These are phyloP conservation scores for Geum urbanum DNA, from an alignment of 306 rosid species.

Conservation along the genomic window DNA sequence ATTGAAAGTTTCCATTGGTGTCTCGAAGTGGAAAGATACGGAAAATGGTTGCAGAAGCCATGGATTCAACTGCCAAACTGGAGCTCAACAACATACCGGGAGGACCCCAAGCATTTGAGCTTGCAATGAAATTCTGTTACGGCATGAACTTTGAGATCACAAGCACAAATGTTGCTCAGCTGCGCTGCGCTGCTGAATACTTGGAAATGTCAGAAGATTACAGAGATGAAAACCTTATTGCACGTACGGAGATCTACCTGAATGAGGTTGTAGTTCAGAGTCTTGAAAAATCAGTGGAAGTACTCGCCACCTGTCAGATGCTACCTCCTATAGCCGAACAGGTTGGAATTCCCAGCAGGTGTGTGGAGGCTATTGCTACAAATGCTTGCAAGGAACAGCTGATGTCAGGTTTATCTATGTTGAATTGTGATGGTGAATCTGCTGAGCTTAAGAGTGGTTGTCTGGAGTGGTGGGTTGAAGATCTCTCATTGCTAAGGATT, in stretches of 20 bases:
- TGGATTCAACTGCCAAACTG: conserved; percentile 46
- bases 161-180: conserved; percentile 53
- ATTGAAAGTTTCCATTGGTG: conserved; percentile 74
- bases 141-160: conserved; percentile 86
- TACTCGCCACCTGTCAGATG: conserved; percentile 54
- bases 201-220: conserved; percentile 81
- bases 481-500: conserved; percentile 52
- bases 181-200: conserved; percentile 74
- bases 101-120: conserved; percentile 69
- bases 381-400: conserved; percentile 81
- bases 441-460: conserved; percentile 48
- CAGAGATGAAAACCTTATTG: conserved; percentile 62
- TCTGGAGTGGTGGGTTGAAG: conserved; percentile 82
- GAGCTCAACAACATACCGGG: conserved; percentile 78
- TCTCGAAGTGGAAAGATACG: conserved; percentile 81
- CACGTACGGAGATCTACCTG: conserved; percentile 54
- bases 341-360: conserved; percentile 53
- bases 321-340: conserved; percentile 55
- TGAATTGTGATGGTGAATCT: conserved; percentile 47
- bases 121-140: conserved; percentile 81
- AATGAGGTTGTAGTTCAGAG: conserved; percentile 55
- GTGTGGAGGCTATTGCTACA: conserved; percentile 77
- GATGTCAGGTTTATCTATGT: conserved; percentile 50
- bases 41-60: conserved; percentile 70
- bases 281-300: conserved; percentile 71